Base-by-base conservation (phyloP, 2,329 filamentous ascomycete genomes). In the Penicillium oxalicum region DNA sequence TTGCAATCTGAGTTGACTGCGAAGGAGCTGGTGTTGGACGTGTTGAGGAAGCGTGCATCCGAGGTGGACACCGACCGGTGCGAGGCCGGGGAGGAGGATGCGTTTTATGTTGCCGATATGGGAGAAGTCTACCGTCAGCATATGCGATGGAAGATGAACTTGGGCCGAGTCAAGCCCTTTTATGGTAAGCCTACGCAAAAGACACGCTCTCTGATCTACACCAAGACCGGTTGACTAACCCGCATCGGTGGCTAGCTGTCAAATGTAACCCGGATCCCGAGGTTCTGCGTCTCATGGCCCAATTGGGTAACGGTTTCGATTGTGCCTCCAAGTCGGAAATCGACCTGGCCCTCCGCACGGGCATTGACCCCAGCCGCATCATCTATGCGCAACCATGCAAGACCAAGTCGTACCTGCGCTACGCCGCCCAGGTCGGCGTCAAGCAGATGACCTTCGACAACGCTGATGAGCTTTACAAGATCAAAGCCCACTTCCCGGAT, bases 401-500 rank as follows among this genome's bases (percentile, higher is more conserved):
- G 83, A 98, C 93, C 64, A 95, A 93, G 76, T 96, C 91, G 41
- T 97, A 96, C 71, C 80, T 98, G 54, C 89, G 91, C 66, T 95
- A 91, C 65, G 93, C 94, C 56, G 83, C 87, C 64, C 80, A 83
- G 66, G 78, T 84, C 58, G 87, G 86, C 59, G 93, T 98, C 68
- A 91, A 87, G 75, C 88, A 95, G 78, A 97, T 98, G 91, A 98
- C 93, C 2, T 97, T 98, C 67, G 93, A 98, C 80, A 98, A 98
- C 63, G 83, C 87, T 68, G 93, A 98, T 70, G 93, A 98, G 78
- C 81, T 98, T 45, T 89, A 91, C 81, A 98, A 98, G 80, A 91
- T 95, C 70, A 93, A 94, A 72, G 87, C 89, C 71, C 81, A 93
- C 61, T 96, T 81, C 66, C 91, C 93, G 2, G 83, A 82, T 41